Evolutionary conservation across 2,329 filamentous ascomycete genomes (phyloP), one percentile per base, ranked within the genome.

Genomic region (Calonectria hongkongensis): DNA sequence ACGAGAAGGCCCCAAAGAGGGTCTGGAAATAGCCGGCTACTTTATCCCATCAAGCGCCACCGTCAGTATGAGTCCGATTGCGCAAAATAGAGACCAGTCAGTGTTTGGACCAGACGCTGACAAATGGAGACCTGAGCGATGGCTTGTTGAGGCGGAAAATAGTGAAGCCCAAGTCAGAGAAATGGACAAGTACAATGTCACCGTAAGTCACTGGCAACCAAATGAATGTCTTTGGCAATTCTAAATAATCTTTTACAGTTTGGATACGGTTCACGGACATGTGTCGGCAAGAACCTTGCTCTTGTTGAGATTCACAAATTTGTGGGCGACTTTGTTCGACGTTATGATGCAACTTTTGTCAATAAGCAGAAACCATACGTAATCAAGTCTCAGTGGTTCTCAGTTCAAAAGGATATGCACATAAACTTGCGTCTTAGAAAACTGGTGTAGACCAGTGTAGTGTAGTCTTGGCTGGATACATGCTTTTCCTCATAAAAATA

Each of bases 301-400:
- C 21, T 58, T 33, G 25, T 58, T 25, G 54, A 58, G 33, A 58
- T 58, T 41, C 25, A 39, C 6, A 58, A 58, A 15, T 58, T 58
- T 18, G n/a, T 58, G 10, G 54, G 30, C 15, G 54, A 33, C 5
- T 58, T 58, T 15, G n/a, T 41, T 13, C 33, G 54, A 9, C 54
- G 54, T 7, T 58, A 58, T 25, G 54, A 58, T 21, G 54, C 25
- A 6, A 28, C 39, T 16, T 58, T 39, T 27, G 33, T 58, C 4
- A 58, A 58, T 33, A 58, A 58, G 28, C n/a, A 58, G 54, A 39
- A 21, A 3, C 54, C 54, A 2, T 58, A 39, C 27, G 33, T 58
- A 15, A 12, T 58, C 12, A 58, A 41, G 16, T 58, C 54, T 7
- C 54, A 58, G 54, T 58, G 54, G 54, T 58, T 58, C 25, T 58